Evolutionary conservation across 352 stramenopile species (phyloP), one percentile per base, ranked within the genome.

Genomic region (Pseudoperonospora humuli): DNA sequence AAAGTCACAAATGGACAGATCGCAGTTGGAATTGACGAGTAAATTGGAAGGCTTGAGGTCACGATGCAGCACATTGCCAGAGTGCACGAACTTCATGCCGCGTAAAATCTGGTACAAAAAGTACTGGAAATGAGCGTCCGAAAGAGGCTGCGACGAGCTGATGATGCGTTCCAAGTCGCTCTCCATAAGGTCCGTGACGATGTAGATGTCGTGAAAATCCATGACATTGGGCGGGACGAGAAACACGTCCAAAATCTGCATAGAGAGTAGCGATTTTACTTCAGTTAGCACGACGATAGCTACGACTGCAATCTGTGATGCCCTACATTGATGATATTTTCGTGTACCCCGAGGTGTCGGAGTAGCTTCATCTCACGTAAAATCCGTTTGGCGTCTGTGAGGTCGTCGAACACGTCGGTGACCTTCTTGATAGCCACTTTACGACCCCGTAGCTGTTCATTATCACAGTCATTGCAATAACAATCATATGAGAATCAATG

Each of bases 71-170:
- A 99, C 94, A 47, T 96, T 96, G 0, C 86, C 93, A 20, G 88
- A 98, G 77, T 99, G 96, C 57, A 99, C 95, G 51, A 97, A 99
- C 64, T 98, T 97, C 37, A 99, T 85, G 3, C 94, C 95, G 20
- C 91, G 78, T 9, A 99, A 70, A 39, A 95, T 82, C 53, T 95
- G 84, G 56, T 93, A 94, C 41, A 94, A 51, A 50, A 94, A 94
- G 51, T 93, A 95, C 59, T 93, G 83, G 40, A 93, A 84, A 37
- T 95, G 84, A 20, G 75, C 79, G 49, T 94, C 83, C 17, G 77
- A 90, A 24, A 95, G 78, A 15, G 70, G 72, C 53, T 93, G 75
- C 38, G 77, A 83, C 33, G 76, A 90, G 54, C 71, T 83, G 47
- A 97, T 97, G 60, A 97, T 93, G 41, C 82, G 75, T 52, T 96